These are phyloP conservation scores for Sarocladium brachiariae DNA, from an alignment of 2,329 filamentous ascomycete genomes.

Conservation along the genomic window DNA sequence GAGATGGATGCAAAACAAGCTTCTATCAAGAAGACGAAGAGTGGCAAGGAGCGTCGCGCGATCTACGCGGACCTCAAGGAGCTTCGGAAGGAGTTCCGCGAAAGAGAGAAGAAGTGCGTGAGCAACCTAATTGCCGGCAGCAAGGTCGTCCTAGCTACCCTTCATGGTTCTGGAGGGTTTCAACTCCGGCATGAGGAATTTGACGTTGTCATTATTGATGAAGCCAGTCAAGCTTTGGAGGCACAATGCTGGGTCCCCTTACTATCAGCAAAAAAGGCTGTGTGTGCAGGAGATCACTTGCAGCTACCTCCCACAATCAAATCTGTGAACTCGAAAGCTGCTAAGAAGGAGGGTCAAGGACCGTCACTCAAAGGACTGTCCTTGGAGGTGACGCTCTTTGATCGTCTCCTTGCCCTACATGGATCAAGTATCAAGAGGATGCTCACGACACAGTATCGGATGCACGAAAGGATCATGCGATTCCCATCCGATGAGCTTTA, in stretches of 20 bases:
- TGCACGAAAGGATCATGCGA: slow-evolving; percentile 93
- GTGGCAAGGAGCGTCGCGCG: slow-evolving; percentile 67
- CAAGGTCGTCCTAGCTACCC: slow-evolving; percentile 83
- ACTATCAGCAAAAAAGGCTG: slow-evolving; percentile 70
- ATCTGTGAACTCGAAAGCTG: slow-evolving; percentile 52
- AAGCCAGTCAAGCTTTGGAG: slow-evolving; percentile 91
- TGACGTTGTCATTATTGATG: slow-evolving; percentile 92
- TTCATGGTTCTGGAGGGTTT: slow-evolving; percentile 84
- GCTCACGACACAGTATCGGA: slow-evolving; percentile 95
- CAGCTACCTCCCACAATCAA: slow-evolving; percentile 95
- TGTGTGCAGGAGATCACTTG: slow-evolving; percentile 89
- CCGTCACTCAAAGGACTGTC: slow-evolving; percentile 46
- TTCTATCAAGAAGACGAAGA: slow-evolving; percentile 79
- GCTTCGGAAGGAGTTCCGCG: slow-evolving; percentile 79
- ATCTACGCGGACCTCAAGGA: slow-evolving; percentile 84
- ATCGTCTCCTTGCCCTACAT: slow-evolving; percentile 75
- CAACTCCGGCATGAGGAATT: slow-evolving; percentile 76
- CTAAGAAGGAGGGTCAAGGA: slow-evolving; percentile 22
- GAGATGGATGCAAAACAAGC: slow-evolving; percentile 93
- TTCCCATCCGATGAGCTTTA: slow-evolving; percentile 91
- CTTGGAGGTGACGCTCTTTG: slow-evolving; percentile 88
- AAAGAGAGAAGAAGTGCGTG: slow-evolving; percentile 77
- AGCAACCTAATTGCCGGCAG: slow-evolving; percentile 66
- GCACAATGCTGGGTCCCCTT: slow-evolving; percentile 96
- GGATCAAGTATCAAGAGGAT: slow-evolving; percentile 82